Evolutionary conservation across 1,139 yeast species (phyloP).

Genomic region (Candida sp.): DNA sequence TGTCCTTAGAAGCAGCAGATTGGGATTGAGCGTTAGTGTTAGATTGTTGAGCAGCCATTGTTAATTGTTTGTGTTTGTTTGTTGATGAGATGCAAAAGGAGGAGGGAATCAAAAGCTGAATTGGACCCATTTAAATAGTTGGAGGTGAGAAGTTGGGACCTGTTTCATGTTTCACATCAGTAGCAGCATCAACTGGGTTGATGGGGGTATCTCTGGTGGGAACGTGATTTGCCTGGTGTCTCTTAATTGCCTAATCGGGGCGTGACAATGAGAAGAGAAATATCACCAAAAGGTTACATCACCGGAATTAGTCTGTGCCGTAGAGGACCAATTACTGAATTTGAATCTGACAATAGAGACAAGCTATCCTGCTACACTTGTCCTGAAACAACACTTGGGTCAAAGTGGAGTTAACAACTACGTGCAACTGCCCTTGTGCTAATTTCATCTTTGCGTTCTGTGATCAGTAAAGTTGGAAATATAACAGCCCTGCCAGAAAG

Average conservation of each 20-base stretch:
- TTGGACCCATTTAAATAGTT: background rate
- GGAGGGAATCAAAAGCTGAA: background rate
- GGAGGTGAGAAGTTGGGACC: background rate
- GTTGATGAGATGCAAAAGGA: background rate
- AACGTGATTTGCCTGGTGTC: background rate
- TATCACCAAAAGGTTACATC: background rate
- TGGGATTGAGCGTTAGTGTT: background rate
- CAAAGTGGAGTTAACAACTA: too few relatives aligned
- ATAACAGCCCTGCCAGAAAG: too few relatives aligned
- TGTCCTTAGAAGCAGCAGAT: background rate
- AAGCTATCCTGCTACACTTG: too few relatives aligned
- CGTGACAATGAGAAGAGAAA: background rate
- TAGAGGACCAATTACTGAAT: background rate
- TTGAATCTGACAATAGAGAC: background rate
- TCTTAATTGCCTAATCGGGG: background rate
- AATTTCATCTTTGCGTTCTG: too few relatives aligned
- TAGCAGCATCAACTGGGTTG: background rate
- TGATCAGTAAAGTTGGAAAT: too few relatives aligned
- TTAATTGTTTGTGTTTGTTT: background rate
- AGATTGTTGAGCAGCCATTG: background rate
- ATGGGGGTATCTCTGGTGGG: too few relatives aligned
- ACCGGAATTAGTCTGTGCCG: background rate
- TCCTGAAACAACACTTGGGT: too few relatives aligned
- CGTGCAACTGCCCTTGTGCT: too few relatives aligned
- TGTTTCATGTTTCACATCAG: background rate